Evolutionary conservation across 2,329 filamentous ascomycete genomes (phyloP).

Genomic region (Keithomyces neogunnii): DNA sequence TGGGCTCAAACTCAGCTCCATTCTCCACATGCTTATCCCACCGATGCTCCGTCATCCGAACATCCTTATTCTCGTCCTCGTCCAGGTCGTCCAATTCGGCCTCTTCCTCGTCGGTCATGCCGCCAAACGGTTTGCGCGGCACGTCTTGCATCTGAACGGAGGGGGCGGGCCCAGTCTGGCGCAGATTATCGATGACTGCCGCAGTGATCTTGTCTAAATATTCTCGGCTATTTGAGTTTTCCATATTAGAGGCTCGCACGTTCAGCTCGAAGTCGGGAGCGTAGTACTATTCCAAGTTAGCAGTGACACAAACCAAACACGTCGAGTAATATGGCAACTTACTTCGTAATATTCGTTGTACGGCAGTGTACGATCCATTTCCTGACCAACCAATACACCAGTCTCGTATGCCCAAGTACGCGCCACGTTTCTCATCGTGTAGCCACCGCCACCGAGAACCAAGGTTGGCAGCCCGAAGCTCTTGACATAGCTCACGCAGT

Average conservation of each 20-base stretch:
- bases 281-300: conserved; percentile 62
- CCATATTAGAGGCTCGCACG: conserved; percentile 79
- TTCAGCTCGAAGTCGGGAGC: conserved; percentile 85
- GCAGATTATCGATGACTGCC: conserved; percentile 75
- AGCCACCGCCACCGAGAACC: conserved; percentile 91
- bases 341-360: conserved; percentile 94
- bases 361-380: conserved; percentile 74
- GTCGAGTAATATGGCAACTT: conserved; percentile 13
- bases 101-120: conserved; percentile 59
- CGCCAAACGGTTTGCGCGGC: conserved; percentile 51
- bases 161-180: conserved; percentile 76
- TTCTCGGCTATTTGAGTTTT: conserved; percentile 79
- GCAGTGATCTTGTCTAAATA: conserved; percentile 78
- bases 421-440: conserved; percentile 95
- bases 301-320: not conserved
- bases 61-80: conserved; percentile 79
- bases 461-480: conserved; percentile 75
- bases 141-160: conserved; percentile 86
- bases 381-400: conserved; percentile 74
- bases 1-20: conserved; percentile 77
- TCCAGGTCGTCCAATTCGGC: conserved; percentile 62
- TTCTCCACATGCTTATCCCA: conserved; percentile 73
- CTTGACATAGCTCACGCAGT: conserved; percentile 89
- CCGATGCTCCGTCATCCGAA: conserved; percentile 69
- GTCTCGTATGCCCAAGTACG: conserved; percentile 97